Evolutionary conservation across 164 flowering plant genomes (phyloP), one percentile per base, ranked within the genome.

Genomic region (Amborella trichopoda): DNA sequence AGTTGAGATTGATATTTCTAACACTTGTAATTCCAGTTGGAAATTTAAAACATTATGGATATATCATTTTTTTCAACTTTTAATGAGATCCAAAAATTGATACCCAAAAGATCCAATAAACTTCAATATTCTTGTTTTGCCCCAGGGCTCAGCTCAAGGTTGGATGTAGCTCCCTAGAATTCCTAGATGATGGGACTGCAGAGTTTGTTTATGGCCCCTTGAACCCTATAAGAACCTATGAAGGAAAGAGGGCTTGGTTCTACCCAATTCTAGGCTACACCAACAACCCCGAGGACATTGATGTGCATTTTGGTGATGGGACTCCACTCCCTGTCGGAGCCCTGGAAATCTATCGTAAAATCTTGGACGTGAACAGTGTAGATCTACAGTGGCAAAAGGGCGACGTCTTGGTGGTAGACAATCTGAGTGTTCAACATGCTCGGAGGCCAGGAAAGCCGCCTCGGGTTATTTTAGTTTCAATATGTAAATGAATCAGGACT

Each of bases 381-480:
- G 54, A 50, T 50, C 23, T 50, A 34, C 37, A 34, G 2, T 50
- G 53, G 53, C 24, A 39, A 10, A 50, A 39, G 14, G 54, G 54
- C 6, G 38, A 50, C 25, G 26, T 50, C 36, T 40, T 50, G 28
- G 16, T 50, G 36, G 30, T 50, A 18, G 54, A 50, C 18, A 50
- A 50, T n/a, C 26, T 50, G 1, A 39, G 18, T 18, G 26, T 19
- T 21, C 54, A 50, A 26, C 54, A 50, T 27, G 54, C 46, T 9
- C 27, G 54, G 25, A 23, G 46, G 32, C 54, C 54, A 0, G 46
- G 54, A 14, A 50, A 26, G 47, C 55, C 39, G 6, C 55, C 55
- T 22, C 55, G 48, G 28, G 47, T 28, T n/a, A 41, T 42, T 14
- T 27, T 50, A 5, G 55, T 52, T 10, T 52, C 55, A 21, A 13